Conservation (phyloP, 768 basidiomycete genomes). For the Lactarius akahatsu region DNA sequence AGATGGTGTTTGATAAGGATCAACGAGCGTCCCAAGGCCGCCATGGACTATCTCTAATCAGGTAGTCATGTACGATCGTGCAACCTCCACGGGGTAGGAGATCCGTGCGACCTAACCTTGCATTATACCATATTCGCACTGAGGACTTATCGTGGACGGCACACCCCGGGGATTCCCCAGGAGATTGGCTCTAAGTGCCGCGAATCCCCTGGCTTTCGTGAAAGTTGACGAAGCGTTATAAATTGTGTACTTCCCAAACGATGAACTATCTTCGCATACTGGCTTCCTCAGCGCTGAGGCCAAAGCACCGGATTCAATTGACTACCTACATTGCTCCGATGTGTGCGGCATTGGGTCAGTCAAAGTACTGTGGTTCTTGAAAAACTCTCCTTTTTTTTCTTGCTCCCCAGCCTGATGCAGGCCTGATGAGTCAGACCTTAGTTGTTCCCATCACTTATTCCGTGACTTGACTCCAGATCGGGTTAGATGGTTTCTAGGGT, state of each 20-base stretch:
- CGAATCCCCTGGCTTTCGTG: slow-evolving; percentile 2
- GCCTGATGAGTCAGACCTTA: slow-evolving; percentile 6
- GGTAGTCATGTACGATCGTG: not conserved
- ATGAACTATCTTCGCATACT: not conserved
- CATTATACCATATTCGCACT: slow-evolving; percentile 14
- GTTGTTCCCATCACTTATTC: slow-evolving; percentile 1
- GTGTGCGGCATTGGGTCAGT: slow-evolving; percentile 12
- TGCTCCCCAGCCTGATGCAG: not conserved
- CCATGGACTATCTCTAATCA: slow-evolving; percentile 10
- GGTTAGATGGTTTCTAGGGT: slow-evolving; percentile 10
- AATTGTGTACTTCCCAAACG: not conserved
- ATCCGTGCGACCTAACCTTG: not conserved
- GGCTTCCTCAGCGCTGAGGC: not conserved
- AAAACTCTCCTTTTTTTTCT: not conserved
- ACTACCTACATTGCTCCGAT: slow-evolving; percentile 7
- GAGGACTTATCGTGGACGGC: slow-evolving; percentile 4
- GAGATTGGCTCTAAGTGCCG: not conserved
- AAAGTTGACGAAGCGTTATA: slow-evolving; percentile 7
- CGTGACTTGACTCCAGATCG: slow-evolving; percentile 12
- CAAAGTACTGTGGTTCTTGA: not conserved
- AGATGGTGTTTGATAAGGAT: slow-evolving; percentile 17
- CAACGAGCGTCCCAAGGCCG: slow-evolving; percentile 4
- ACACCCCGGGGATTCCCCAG: slow-evolving; percentile 8
- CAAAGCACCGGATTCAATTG: not conserved
- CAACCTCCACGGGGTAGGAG: slow-evolving; percentile 10